Percentiles rank a stretch among this genome's conserved stretches.
Evolutionary conservation across 139 green algal genomes (phyloP).

Genomic region (Nannochloris sp.): DNA sequence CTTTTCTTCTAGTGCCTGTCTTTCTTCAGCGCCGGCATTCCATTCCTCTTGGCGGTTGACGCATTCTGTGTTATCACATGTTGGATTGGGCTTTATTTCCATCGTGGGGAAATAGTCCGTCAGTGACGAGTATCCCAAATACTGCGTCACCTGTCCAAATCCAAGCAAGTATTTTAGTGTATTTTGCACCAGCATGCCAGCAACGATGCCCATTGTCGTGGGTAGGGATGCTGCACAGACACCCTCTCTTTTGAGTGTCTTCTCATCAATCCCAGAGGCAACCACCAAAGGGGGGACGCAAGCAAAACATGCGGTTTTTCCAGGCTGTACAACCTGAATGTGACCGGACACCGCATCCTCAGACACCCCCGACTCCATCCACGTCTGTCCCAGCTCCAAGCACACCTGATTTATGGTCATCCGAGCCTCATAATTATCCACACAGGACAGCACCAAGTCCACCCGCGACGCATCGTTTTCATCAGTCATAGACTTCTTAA

Average conservation of each 20-base stretch:
- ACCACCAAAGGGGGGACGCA: conserved; percentile 88
- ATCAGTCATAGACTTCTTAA: conserved; percentile 44
- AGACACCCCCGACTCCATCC: conserved; percentile 93
- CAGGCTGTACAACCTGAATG: conserved; percentile 75
- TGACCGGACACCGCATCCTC: conserved; percentile 93
- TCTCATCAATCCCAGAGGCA: conserved; percentile 90
- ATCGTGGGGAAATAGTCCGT: conserved; percentile 95
- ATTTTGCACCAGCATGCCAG: conserved; percentile 92
- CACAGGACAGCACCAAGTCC: conserved; percentile 88
- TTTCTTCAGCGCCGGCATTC: conserved; percentile 14
- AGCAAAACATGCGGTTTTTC: conserved; percentile 72
- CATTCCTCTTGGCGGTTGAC: conserved; percentile 47
- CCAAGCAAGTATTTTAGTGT: conserved; percentile 83
- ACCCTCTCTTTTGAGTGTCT: conserved; percentile 90
- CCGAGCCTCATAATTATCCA: conserved; percentile 98
- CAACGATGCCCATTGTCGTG: conserved; percentile 96
- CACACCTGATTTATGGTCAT: conserved; percentile 97
- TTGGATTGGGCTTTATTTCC: conserved; percentile 75
- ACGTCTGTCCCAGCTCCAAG: conserved; percentile 86
- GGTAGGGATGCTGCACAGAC: conserved; percentile 94
- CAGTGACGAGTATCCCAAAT: conserved; percentile 81
- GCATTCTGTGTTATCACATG: conserved; percentile 73
- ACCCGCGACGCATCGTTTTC: conserved; percentile 47
- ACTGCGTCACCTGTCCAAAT: conserved; percentile 68
- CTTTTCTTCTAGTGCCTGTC: background rate